A percentile compares a stretch with the other conserved stretches of the same genome.
Evolutionary conservation across 768 basidiomycete genomes (phyloP).

Genomic region (Auricularia auricula-judae): DNA sequence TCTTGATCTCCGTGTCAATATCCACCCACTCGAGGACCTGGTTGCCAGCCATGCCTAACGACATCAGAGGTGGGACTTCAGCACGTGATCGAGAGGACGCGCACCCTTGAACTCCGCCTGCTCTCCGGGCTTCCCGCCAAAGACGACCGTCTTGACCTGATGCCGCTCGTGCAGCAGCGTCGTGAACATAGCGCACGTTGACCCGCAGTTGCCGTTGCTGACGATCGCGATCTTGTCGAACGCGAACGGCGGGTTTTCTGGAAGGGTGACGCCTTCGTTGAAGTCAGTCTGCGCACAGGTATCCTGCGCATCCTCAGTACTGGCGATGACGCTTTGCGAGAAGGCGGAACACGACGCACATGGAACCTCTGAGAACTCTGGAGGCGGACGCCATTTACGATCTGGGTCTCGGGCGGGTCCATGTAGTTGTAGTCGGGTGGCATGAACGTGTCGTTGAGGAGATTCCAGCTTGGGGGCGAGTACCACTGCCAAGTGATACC

Average conservation of each 20-base stretch:
- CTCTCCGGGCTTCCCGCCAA: slow-evolving; percentile 45
- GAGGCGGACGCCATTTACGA: slow-evolving; percentile 32
- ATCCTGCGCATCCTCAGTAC: slow-evolving; percentile 19
- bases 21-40: slow-evolving; percentile 54
- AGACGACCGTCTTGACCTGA: slow-evolving; percentile 39
- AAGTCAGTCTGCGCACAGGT: slow-evolving; percentile 5
- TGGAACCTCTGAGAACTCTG: slow-evolving; percentile 39
- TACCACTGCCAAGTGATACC: slow-evolving; percentile 33
- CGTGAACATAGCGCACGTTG: slow-evolving; percentile 53
- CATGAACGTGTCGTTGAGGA: slow-evolving; percentile 34
- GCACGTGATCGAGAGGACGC: background rate
- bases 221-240: slow-evolving; percentile 23
- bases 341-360: slow-evolving; percentile 16
- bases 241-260: slow-evolving; percentile 35
- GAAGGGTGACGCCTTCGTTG: slow-evolving; percentile 22
- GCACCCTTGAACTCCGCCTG: slow-evolving; percentile 28
- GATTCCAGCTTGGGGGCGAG: slow-evolving; percentile 40
- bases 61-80: background rate
- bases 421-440: slow-evolving; percentile 32
- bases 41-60: slow-evolving; percentile 42
- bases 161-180: slow-evolving; percentile 51
- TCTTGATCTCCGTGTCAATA: slow-evolving; percentile 47
- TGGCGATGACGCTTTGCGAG: too few species aligned
- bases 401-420: slow-evolving; percentile 27
- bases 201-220: slow-evolving; percentile 32